Base-by-base conservation (phyloP, 495 filamentous ascomycete genomes). In the Penicillium daleae region DNA sequence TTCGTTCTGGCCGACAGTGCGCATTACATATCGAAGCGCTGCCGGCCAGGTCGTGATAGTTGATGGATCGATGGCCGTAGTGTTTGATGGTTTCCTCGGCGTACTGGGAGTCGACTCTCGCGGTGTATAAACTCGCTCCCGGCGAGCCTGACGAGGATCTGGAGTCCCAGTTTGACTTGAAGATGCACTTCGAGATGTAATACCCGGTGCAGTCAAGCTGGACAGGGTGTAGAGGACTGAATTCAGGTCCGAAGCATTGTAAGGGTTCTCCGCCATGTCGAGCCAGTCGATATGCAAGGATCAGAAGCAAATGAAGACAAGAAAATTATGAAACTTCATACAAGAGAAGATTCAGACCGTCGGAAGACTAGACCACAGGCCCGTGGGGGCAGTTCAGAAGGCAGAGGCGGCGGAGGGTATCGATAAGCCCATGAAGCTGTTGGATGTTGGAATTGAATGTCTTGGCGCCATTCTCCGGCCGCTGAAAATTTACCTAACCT, bases 41-140 rank as follows among this genome's bases (percentile, higher is more conserved):
- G 81, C 67, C 19, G 82, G 81, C 87, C 87, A 92, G 50, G 88
- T 84, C 1, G 82, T 87, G 60, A 92, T 89, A 15, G 76, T 82
- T 22, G 84, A 73, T n/a, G 87, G 78, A 66, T 86, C 82, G 21
- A 49, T 17, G 22, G 63, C 56, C 19, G 59, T 26, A 13, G 68
- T 57, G 50, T 40, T 56, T 21, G 60, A 33, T 62, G 61, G 58
- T 40, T 37, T 27, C 19, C 24, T 44, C 56, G 42, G 24, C 57
- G 59, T 33, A n/a, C 24, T 58, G 21, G 57, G 26, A 26, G 32
- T 50, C 15, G 50, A 51, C 26, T 59, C 40, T 56, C 51, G 62
- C 22, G 65, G 50, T 42, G 62, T 59, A 53, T 62, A 52, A 54
- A 51, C 57, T 56, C 60, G 56, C 52, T 57, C 57, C 40, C 42